Evolutionary conservation across 1,284 basidiomycete species (phyloP).

Genomic region (Agaricales sp.): DNA sequence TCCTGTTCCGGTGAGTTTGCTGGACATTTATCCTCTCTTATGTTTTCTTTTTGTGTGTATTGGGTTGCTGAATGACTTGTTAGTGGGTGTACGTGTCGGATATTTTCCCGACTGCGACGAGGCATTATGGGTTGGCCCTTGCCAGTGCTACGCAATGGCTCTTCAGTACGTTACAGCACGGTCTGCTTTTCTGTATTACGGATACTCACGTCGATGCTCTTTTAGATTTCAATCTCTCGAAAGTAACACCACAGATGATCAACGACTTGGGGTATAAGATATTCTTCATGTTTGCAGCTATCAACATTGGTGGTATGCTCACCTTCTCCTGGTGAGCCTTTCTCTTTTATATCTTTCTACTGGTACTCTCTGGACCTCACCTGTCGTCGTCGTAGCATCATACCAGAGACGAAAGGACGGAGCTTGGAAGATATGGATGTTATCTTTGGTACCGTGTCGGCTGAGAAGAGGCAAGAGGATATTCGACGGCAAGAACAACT

Average conservation of each 20-base stretch:
- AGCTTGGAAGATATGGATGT: slow-evolving; percentile 5
- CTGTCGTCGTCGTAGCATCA: background rate
- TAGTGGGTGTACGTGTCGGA: slow-evolving; percentile 72
- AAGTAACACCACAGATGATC: slow-evolving; percentile 59
- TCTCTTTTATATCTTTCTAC: slow-evolving; percentile 15
- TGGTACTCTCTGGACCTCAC: background rate
- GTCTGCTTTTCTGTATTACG: background rate
- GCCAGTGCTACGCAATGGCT: slow-evolving; percentile 72
- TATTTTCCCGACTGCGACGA: slow-evolving; percentile 75
- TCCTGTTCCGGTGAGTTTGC: slow-evolving; percentile 11
- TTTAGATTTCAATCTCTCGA: slow-evolving; percentile 64
- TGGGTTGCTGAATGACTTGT: slow-evolving; percentile 19
- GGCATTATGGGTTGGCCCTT: slow-evolving; percentile 66
- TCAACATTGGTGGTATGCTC: slow-evolving; percentile 43
- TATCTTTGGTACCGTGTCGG: slow-evolving; percentile 1
- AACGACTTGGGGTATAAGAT: slow-evolving; percentile 53
- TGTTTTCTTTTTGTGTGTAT: slow-evolving; percentile 15
- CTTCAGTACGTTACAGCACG: slow-evolving; percentile 53
- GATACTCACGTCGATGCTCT: background rate
- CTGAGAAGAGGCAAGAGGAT: background rate
- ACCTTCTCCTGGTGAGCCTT: slow-evolving; percentile 15
- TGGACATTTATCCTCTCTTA: slow-evolving; percentile 18
- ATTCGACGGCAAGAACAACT: background rate
- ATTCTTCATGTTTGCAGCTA: slow-evolving; percentile 59
- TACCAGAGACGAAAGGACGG: slow-evolving; percentile 2